Evolutionary conservation across 768 basidiomycete genomes (phyloP), one percentile per base, ranked within the genome.

Genomic region (Phlebiopsis gigantea): DNA sequence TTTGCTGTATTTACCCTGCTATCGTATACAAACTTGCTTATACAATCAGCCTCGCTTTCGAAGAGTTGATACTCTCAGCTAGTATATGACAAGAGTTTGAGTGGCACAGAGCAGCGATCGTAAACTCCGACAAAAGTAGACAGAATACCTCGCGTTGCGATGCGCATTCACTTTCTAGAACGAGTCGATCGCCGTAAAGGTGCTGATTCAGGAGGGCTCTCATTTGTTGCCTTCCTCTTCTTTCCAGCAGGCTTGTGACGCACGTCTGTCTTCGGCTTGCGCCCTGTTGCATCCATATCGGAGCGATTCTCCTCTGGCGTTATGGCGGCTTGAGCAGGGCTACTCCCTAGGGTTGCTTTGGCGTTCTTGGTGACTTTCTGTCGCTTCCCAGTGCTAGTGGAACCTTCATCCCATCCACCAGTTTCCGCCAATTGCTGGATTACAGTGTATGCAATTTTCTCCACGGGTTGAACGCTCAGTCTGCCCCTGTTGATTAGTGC

Each of bases 381-480:
- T 1, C n/a, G 1, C 44, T 22, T 49, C 45, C 44, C 29, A 41
- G 41, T 39, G 31, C 45, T 59, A 8, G 2, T 30, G 10, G 29
- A 21, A 1, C 43, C 54, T 48, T 75, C 75, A 19, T 87, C 84
- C 89, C 91, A 96, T 0, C 93, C 93, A 1, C 93, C 93, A 26
- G 72, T 77, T 53, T 82, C 76, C 0, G 90, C 87, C 50, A 98
- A 68, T 51, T 69, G 59, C 17, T 73, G 65, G 9, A 94, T 77
- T 1, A 80, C 78, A 26, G 77, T 72, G 80, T 85, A 96, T 3
- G 90, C 85, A 8, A 69, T 73, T 57, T 79, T 73, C 22, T 78
- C 73, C 0, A 93, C 92, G 4, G 83, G 79, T 70, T 98, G 94
- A 1, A 98, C 93, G 66, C 92, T 95, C 43, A 97, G 77, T 53